Base-by-base conservation (phyloP, 169 alveolate species). In the Eimeria praecox region DNA sequence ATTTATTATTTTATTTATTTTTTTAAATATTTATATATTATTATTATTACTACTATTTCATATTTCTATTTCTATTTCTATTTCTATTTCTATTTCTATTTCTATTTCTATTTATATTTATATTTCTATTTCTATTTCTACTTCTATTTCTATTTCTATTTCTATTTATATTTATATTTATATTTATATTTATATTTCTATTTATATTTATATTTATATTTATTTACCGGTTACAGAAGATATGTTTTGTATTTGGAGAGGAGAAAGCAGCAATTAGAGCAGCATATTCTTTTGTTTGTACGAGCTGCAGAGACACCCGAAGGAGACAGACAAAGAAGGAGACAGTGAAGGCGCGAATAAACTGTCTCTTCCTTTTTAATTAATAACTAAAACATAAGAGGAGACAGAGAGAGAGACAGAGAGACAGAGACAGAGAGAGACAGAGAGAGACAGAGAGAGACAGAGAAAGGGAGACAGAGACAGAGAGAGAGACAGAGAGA, bases 291-390 rank as follows among this genome's bases (percentile, higher is more conserved):
- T 49, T 33, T 10, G 90, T 40, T 20, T 38, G 75, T 12, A 54
- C 73, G 73, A 77, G n/a, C 95, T 91, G 95, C 22, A 35, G 64
- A 44, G 90, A 44, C 90, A 80, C 90, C 66, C 90, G 66, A 46
- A 20, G 89, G 66, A 38, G 89, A 75, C 89, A 78, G n/a, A n/a
- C 66, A 0, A 27, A 22, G 44, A 66, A 40, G 54, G 35, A 38
- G n/a, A n/a, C n/a, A n/a, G n/a, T n/a, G n/a, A 22, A 75, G 56
- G 56, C 14, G 89, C 64, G 1, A n/a, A n/a, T n/a, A n/a, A n/a
- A n/a, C n/a, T n/a, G n/a, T n/a, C n/a, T n/a, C n/a, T n/a, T n/a
- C n/a, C n/a, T n/a, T n/a, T n/a, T n/a, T n/a, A n/a, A n/a, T n/a
- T 12, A 0, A 66, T 18, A 2, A 4, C 35, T 16, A 78, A 44